Conservation (phyloP, 139 green algal genomes). For the Bryopsis sp. region DNA sequence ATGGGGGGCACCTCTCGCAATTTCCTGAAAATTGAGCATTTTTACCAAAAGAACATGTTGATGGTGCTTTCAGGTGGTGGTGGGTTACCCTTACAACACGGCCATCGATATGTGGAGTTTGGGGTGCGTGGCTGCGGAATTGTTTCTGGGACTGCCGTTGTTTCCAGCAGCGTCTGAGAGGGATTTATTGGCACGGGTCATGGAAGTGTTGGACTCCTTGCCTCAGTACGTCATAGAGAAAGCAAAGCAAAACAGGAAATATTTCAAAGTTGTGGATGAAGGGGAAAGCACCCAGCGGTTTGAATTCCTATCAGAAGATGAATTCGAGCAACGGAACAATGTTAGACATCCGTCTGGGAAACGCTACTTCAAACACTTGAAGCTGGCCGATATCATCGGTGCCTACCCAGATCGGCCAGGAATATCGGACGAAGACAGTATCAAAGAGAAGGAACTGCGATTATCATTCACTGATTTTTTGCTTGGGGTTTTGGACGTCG, state of each 20-base stretch:
- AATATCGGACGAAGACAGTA: background rate
- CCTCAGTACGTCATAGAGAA: conserved; percentile 52
- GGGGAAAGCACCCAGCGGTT: conserved; percentile 13
- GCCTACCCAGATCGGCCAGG: conserved; percentile 46
- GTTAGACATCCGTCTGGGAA: conserved; percentile 58
- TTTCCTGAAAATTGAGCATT: too few relatives aligned
- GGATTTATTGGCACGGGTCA: conserved; percentile 80
- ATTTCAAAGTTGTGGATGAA: conserved; percentile 47
- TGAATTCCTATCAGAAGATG: conserved; percentile 43
- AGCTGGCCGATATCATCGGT: conserved; percentile 73
- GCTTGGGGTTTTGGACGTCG: conserved; percentile 53
- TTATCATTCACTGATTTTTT: conserved; percentile 79
- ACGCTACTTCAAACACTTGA: conserved; percentile 75
- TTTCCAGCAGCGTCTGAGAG: conserved; percentile 90
- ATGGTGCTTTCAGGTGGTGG: conserved; percentile 72
- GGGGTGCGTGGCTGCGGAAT: conserved; percentile 87
- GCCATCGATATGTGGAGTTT: conserved; percentile 97
- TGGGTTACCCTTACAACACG: conserved; percentile 67
- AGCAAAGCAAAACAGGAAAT: conserved; percentile 64
- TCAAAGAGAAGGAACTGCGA: conserved; percentile 33
- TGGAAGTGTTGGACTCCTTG: conserved; percentile 71
- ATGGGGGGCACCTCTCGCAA: too few relatives aligned
- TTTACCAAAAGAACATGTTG: too few relatives aligned
- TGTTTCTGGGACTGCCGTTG: conserved; percentile 89
- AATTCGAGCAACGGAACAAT: conserved; percentile 54